A percentile compares a stretch with the other conserved stretches of the same genome.
These are phyloP conservation scores for Pseudogymnoascus sp. DNA, from an alignment of 2,329 filamentous ascomycete genomes.

Conservation along the genomic window DNA sequence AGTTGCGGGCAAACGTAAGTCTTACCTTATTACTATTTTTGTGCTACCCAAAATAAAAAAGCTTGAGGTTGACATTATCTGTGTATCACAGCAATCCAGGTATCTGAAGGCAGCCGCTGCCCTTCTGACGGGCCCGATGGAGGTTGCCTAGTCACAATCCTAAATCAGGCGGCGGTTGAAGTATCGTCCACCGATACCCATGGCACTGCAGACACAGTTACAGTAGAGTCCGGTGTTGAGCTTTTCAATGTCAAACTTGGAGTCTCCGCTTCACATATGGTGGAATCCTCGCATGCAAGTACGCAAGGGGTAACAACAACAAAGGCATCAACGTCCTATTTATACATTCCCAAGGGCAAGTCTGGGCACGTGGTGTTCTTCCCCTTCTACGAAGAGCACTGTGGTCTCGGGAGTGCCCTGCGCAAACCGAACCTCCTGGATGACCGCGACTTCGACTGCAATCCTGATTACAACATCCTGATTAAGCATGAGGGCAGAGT, in stretches of 20 bases:
- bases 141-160: neutral
- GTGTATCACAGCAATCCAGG: neutral
- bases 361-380: neutral
- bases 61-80: neutral
- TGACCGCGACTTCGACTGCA: neutral
- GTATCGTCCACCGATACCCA: neutral
- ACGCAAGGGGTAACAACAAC: neutral
- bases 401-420: neutral
- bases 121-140: neutral
- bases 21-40: neutral
- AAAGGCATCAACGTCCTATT: neutral
- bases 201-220: neutral
- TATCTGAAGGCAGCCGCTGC: neutral
- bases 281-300: neutral
- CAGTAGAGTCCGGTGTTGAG: neutral
- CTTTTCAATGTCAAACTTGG: neutral
- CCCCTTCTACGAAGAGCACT: neutral
- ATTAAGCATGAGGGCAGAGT: neutral
- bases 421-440: neutral
- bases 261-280: neutral
- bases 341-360: neutral
- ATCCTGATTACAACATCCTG: neutral
- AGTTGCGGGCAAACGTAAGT: neutral
- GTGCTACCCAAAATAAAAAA: neutral
- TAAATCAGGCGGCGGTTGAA: neutral